Evolutionary conservation across 352 stramenopile species (phyloP), one percentile per base, ranked within the genome.

Genomic region (Blastocystis sp.): DNA sequence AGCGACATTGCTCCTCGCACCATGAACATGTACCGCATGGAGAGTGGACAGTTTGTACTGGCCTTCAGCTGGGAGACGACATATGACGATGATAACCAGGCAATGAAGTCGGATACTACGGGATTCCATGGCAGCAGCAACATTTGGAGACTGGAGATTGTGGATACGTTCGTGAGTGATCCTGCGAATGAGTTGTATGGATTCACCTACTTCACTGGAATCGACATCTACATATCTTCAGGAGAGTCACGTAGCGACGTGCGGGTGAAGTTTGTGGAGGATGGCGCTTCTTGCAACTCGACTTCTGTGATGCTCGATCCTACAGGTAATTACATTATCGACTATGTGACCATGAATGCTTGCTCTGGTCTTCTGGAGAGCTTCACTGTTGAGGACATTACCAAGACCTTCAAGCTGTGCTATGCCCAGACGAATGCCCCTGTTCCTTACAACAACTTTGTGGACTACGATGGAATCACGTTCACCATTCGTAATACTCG

Each of bases 381-480:
- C 15, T 84, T 84, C 73, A 84, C 73, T 20, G 73, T 84, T 29
- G 47, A 5, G 11, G 73, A 84, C 26, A 66, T 66, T 29, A 54
- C 50, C n/a, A 66, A 84, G 73, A 64, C 54, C 53, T 84, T 69
- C 50, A 66, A 84, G 23, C 11, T 84, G 73, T 84, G 73, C 73
- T 84, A 84, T 43, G 47, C 45, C 1, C 73, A 84, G 73, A 45
- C 50, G 20, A 29, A 15, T 3, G 73, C 73, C 23, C 73, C 73
- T 64, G 53, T 15, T 18, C 53, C 29, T 23, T 84, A 69, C 53
- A 54, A 29, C 43, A 55, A 20, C 8, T 84, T 68, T 55, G 29
- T 66, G 18, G 18, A 11, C 15, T 84, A 84, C 39, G n/a, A 66
- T 13, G 69, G 6, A 18, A 13, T 84, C 13, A 29, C 56, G 1